These are phyloP conservation scores for Botryotinia convoluta DNA, from an alignment of 2,329 filamentous ascomycete species.

Conservation along the genomic window DNA sequence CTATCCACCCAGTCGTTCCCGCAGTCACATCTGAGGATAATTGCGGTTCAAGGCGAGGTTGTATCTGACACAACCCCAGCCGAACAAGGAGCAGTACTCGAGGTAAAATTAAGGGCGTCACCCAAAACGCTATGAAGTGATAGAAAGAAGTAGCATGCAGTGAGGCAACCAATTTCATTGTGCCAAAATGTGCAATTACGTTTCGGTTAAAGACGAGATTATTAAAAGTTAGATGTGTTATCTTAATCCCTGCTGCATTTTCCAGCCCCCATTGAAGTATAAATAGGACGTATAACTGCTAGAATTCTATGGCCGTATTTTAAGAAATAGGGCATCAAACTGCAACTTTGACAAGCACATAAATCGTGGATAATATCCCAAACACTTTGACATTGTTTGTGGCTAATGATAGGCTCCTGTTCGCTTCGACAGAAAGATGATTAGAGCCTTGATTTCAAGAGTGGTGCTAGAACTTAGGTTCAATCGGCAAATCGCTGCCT, in stretches of 20 bases:
- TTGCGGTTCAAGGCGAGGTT: background rate
- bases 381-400: background rate
- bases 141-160: background rate
- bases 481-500: background rate
- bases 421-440: background rate
- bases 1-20: no score
- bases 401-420: background rate
- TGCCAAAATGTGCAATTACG: no score
- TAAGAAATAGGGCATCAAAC: background rate
- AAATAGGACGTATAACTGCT: background rate
- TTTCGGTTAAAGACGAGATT: background rate
- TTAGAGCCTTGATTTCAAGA: background rate
- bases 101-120: background rate
- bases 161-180: constrained; percentile 7
- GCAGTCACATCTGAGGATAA: background rate
- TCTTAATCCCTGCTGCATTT: background rate
- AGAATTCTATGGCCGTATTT: background rate
- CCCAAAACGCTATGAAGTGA: background rate
- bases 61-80: background rate
- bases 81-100: background rate
- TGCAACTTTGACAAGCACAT: background rate
- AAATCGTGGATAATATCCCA: background rate
- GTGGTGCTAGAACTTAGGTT: background rate
- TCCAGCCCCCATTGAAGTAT: background rate
- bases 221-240: background rate